Evolutionary conservation across 1,284 basidiomycete genomes (phyloP).

Genomic region (Xerocomus nothofagi): DNA sequence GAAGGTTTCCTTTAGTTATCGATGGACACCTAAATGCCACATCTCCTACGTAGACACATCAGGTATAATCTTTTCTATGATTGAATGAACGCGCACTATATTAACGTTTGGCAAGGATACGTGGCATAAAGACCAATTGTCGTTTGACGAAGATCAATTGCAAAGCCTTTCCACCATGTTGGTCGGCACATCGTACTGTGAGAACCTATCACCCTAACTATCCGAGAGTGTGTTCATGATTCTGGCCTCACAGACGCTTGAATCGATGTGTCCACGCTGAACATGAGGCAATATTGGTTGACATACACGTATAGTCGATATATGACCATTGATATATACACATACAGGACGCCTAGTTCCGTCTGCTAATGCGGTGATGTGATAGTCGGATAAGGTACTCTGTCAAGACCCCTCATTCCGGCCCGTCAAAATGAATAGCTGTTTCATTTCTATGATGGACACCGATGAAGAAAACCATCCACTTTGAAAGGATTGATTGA

Average conservation of each 20-base stretch:
- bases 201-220: constrained; percentile 29
- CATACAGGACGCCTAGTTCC: neutral
- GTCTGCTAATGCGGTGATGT: neutral
- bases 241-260: constrained; percentile 24
- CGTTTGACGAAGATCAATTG: constrained; percentile 89
- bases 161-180: constrained; percentile 86
- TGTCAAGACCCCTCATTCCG: neutral
- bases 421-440: neutral
- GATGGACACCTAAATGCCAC: constrained; percentile 17
- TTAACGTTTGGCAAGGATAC: constrained; percentile 63
- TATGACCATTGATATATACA: constrained; percentile 4
- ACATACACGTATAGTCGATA: neutral
- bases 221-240: constrained; percentile 12
- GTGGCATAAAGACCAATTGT: constrained; percentile 88
- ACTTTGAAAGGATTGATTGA: constrained; percentile 21
- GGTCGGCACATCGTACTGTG: constrained; percentile 90
- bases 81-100: constrained; percentile 4
- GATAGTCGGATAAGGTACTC: constrained; percentile 3
- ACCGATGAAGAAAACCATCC: neutral
- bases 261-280: constrained; percentile 9
- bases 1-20: constrained; percentile 21
- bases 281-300: constrained; percentile 1
- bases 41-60: constrained; percentile 55
- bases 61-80: constrained; percentile 45
- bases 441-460: neutral